Evolutionary conservation across 148 eudicot species (phyloP).

Genomic region (Chenopodium formosanum): DNA sequence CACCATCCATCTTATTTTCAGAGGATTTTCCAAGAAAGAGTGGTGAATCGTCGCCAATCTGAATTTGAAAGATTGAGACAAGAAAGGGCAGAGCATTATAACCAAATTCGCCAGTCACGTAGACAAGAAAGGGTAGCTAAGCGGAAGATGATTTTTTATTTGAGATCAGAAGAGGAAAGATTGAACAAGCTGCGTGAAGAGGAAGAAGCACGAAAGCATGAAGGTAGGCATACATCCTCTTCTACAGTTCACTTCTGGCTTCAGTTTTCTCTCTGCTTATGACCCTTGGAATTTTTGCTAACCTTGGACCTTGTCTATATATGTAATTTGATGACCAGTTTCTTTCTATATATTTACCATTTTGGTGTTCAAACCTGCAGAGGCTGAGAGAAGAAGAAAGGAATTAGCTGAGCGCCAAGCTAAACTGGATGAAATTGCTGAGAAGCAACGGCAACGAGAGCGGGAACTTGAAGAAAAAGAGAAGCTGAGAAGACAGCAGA

Average conservation of each 20-base stretch:
- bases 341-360: background rate
- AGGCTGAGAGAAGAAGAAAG: conserved; percentile 70
- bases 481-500: conserved; percentile 47
- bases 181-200: conserved; percentile 58
- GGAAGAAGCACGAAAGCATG: conserved; percentile 74
- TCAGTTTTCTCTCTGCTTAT: background rate
- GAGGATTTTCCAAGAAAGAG: conserved; percentile 56
- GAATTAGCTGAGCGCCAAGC: conserved; percentile 76
- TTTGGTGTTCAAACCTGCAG: conserved; percentile 35
- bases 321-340: background rate
- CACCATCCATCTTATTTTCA: conserved; percentile 21
- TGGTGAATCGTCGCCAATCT: conserved; percentile 43
- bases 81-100: conserved; percentile 58
- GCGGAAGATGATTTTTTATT: conserved; percentile 66
- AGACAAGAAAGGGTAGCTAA: conserved; percentile 57
- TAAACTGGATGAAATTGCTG: conserved; percentile 83
- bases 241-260: background rate
- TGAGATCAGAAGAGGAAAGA: conserved; percentile 71
- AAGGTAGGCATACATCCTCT: conserved; percentile 44
- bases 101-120: conserved; percentile 49
- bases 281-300: background rate
- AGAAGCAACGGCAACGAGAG: conserved; percentile 84
- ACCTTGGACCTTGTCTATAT: background rate
- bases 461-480: conserved; percentile 78
- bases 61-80: conserved; percentile 58